Base-by-base conservation (phyloP, 768 basidiomycete genomes). In the Naganishia randhawae region DNA sequence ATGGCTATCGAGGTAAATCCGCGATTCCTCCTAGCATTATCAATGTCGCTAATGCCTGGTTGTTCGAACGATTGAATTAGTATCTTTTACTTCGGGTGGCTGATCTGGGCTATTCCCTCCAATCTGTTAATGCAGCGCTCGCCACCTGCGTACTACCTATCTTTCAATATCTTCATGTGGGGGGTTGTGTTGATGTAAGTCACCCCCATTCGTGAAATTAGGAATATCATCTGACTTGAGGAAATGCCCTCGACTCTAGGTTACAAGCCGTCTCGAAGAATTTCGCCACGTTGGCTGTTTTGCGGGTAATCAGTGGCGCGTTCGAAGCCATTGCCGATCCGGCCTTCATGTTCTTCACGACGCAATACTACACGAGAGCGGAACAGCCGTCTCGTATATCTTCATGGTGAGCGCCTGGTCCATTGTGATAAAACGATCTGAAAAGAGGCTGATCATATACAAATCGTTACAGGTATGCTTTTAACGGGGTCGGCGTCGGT, bases 11-110 rank as follows among this genome's bases (percentile, higher is more conserved):
- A 67, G 61, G 69, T 72, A n/a, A n/a, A n/a, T n/a, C n/a, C n/a
- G 42, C 14, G 69, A n/a, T 52, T 39, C 41, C 19, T 16, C 50
- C 6, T 25, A 77, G 65, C 63, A 10, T 33, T 27, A 10, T 61
- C 35, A 37, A 17, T 39, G 11, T 19, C 27, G 6, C 62, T 63
- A 27, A 39, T 17, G 37, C n/a, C n/a, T n/a, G n/a, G n/a, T n/a
- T n/a, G n/a, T n/a, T n/a, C 45, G 41, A 4, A 61, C 6, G 16
- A 29, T 48, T 13, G 3, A 3, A 73, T 71, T 48, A 78, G 75
- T 71, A 71, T 81, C 61, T 82, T 82, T 71, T 82, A 82, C 73
- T 82, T 76, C 69, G 77, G 82, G 16, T 83, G 82, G 82, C 63
- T 82, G 4, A 77, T 71, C 3, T 79, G 82, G 82, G 82, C 82